Base-by-base conservation (phyloP, 345 rosid genomes). In the Salix viminalis region DNA sequence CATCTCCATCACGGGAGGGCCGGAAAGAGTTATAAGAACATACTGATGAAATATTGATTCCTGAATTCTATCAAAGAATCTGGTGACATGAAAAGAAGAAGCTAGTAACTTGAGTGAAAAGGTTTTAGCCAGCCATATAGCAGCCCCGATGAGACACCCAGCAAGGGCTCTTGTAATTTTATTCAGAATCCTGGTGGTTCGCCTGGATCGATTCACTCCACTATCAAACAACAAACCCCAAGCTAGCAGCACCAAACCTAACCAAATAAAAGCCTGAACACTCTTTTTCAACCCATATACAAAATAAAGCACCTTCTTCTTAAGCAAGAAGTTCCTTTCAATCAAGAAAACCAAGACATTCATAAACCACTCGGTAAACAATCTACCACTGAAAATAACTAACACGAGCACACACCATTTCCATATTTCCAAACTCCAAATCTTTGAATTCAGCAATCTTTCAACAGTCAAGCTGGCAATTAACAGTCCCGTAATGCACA, bases 31-130 rank as follows among this genome's bases (percentile, higher is more conserved):
- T 75, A 65, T 75, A 9, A 90, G 85, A 69, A 90, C 73, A 69
- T 85, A 89, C 75, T 88, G 94, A 82, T 89, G 92, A 69, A 87
- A 87, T 74, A 90, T 79, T 4, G 92, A 85, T 48, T 90, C 94
- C 62, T 90, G 92, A 82, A 87, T 88, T 77, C 91, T 77, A 41
- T 90, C 94, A 50, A 90, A 88, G 84, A 90, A 90, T 83, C 89
- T 81, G 0, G 75, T 76, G 74, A 81, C 82, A 67, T 87, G 92
- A 79, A 84, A 90, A 65, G 89, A 83, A 72, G 94, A 82, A 54
- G 92, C 86, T 37, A 88, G 71, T 34, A 87, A 26, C 77, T 90
- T 90, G 1, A 90, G 73, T n/a, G 88, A 77, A 48, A 87, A 82
- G 2, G 86, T 88, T 77, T 88, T 90, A 37, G 82, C 70, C 37